Conservation (phyloP, 495 filamentous ascomycete species). For the Podospora pseudopauciseta region DNA sequence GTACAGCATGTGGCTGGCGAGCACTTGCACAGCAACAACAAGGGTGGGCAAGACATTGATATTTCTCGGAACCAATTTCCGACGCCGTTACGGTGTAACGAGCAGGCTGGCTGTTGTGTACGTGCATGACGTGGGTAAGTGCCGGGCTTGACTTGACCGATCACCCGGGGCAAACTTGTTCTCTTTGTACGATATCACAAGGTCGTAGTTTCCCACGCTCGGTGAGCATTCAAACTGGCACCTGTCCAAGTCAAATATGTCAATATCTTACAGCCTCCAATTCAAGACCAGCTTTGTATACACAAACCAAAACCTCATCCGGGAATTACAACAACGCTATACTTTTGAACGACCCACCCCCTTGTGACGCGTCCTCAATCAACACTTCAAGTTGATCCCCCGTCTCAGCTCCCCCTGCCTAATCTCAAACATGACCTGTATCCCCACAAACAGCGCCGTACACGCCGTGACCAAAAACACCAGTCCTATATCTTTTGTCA, state of each 20-base stretch:
- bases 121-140: no score
- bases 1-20: background rate
- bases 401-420: conserved; percentile 75
- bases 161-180: no score
- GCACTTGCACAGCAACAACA: no score
- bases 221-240: no score
- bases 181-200: no score
- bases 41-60: background rate
- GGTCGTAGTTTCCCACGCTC: no score
- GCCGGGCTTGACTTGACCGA: no score
- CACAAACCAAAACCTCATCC: background rate
- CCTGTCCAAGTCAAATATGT: background rate
- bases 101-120: no score
- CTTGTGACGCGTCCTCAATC: background rate
- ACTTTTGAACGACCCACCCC: background rate
- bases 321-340: background rate
- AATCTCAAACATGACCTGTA: conserved; percentile 96
- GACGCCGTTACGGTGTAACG: background rate
- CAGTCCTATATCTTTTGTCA: conserved; percentile 47
- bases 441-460: conserved; percentile 71
- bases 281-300: background rate
- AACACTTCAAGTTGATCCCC: conserved; percentile 87
- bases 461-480: conserved; percentile 70
- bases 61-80: background rate
- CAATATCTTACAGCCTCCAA: background rate